Evolutionary conservation across 495 filamentous ascomycete genomes (phyloP).

Genomic region (Daldinia childiae): DNA sequence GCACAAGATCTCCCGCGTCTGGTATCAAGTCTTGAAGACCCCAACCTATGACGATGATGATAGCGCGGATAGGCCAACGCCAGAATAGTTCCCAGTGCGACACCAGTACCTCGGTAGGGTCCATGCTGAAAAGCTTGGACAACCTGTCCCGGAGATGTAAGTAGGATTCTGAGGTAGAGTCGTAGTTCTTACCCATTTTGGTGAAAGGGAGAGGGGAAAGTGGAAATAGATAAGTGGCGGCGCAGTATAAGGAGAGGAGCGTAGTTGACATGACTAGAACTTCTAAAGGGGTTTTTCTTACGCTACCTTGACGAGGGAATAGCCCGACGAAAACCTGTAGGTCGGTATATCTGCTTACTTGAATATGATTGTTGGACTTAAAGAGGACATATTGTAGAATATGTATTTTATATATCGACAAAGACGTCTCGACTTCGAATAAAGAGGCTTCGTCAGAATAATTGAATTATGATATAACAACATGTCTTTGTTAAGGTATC

Average conservation of each 20-base stretch:
- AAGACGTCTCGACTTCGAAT: background rate
- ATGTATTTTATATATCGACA: background rate
- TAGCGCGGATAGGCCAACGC: conserved; percentile 3
- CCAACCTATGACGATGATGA: background rate
- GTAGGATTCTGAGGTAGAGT: background rate
- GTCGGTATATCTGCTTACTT: background rate
- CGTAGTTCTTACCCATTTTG: background rate
- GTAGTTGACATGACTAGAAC: too few species aligned
- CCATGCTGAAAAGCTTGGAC: background rate
- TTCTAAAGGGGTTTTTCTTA: too few species aligned
- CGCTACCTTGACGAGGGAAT: too few species aligned
- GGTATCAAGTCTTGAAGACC: conserved; percentile 35
- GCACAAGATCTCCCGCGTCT: conserved; percentile 12
- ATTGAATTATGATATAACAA: background rate
- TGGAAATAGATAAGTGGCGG: too few species aligned
- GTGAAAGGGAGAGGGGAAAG: background rate
- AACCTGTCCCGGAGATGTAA: background rate
- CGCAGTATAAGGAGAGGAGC: too few species aligned
- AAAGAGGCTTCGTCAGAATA: background rate
- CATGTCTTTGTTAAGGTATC: background rate
- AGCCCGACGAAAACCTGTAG: too few species aligned
- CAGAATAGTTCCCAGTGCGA: conserved; percentile 8
- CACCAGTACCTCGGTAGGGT: background rate
- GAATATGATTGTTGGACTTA: background rate
- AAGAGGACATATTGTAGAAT: background rate